Evolutionary conservation across 2,329 filamentous ascomycete genomes (phyloP), one percentile per base, ranked within the genome.

Genomic region (Zasmidium citrigriseum): DNA sequence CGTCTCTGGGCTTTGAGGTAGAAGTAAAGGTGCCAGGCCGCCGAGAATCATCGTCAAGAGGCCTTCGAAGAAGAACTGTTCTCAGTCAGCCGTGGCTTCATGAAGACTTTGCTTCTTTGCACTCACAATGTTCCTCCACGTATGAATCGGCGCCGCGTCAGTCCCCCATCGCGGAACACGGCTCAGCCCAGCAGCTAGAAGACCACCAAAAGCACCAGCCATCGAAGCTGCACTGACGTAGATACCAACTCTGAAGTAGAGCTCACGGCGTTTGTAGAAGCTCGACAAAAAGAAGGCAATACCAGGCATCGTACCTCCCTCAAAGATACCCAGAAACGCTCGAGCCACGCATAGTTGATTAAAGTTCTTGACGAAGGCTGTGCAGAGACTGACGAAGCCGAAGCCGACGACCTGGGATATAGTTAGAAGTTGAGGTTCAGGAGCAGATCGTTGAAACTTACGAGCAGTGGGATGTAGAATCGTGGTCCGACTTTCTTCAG

Each of bases 211-310:
- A 2, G 64, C 64, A 12, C 64, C 62, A 14, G 83, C 82, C 64
- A 85, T 61, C 7, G 62, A 65, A 20, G 62, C 61, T 16, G 62
- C 62, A 2, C 54, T 60, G 38, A 66, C 62, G 47, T 66, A 67
- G 48, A 67, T 64, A 18, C 64, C 62, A 21, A 68, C 59, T 2
- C 65, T 63, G 56, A 66, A 65, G 25, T 65, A 61, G 2, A 67
- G 52, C 55, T 68, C 66, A 9, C 58, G 56, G 2, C 66, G 57
- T 51, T 62, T 64, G 52, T 78, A 81, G 75, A 78, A 81, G 54
- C 76, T 67, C 0, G 87, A 89, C 0, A 93, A 81, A 69, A 91
- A 92, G 73, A 91, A 93, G 65, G 89, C 3, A 68, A 63, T 47
- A 25, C 63, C 64, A 3, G 64, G 61, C 21, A 60, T 61, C 18